A percentile compares a stretch with the other conserved stretches of the same genome.
Conservation (phyloP, 805 yeast species). For the Starmerella sp. region DNA sequence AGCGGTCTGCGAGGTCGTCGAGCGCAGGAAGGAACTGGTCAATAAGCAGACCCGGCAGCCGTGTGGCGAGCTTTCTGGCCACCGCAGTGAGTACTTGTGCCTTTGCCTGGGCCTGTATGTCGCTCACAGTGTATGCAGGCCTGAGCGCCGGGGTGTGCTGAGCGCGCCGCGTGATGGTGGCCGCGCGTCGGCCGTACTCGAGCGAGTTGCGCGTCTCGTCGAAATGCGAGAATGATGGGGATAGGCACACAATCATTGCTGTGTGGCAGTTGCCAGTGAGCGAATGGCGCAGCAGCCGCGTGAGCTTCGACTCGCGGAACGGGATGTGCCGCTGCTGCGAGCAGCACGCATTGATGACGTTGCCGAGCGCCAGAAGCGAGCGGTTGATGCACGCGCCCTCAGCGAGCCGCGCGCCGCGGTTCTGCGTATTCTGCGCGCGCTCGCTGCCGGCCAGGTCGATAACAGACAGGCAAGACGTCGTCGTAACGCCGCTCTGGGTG, state of each 20-base stretch:
- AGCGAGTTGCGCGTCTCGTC: slow-evolving; percentile 88
- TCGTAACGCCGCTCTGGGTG: slow-evolving; percentile 1
- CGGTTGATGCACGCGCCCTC: slow-evolving; percentile 93
- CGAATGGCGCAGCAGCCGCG: slow-evolving; percentile 76
- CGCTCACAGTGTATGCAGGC: background rate
- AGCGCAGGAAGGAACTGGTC: background rate
- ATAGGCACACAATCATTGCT: slow-evolving; percentile 88
- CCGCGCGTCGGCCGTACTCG: slow-evolving; percentile 80
- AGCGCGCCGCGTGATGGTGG: background rate
- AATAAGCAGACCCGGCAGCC: background rate
- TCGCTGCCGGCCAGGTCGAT: slow-evolving; percentile 95
- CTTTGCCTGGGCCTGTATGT: slow-evolving; percentile 22
- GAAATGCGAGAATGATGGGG: slow-evolving; percentile 77
- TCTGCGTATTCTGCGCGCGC: slow-evolving; percentile 80
- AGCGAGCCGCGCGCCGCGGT: slow-evolving; percentile 64
- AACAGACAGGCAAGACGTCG: slow-evolving; percentile 57
- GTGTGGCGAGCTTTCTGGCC: background rate
- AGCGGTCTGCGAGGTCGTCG: background rate
- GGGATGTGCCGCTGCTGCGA: slow-evolving; percentile 61
- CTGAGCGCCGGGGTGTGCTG: too few species aligned
- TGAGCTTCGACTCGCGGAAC: slow-evolving; percentile 79
- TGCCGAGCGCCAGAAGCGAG: slow-evolving; percentile 79
- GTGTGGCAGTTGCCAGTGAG: slow-evolving; percentile 92
- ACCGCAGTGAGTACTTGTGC: background rate
- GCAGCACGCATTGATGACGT: slow-evolving; percentile 68